Evolutionary conservation across 768 basidiomycete species (phyloP), one percentile per base, ranked within the genome.

Genomic region (Lactarius pseudohatsudake): DNA sequence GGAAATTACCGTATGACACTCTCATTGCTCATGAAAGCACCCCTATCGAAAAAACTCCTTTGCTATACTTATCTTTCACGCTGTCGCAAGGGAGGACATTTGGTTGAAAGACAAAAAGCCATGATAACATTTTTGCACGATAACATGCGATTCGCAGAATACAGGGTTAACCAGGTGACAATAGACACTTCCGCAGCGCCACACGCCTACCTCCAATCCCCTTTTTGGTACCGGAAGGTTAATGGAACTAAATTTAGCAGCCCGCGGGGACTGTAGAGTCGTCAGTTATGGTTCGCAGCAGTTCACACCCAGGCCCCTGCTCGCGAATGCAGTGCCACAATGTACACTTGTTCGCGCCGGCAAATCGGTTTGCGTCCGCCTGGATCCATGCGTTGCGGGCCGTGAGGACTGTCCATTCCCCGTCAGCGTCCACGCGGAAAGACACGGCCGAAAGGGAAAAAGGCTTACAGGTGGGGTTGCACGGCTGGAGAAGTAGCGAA

Each of bases 331-430:
- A n/a, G 20, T 73, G 79, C 75, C 77, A 81, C 38, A 85, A 67
- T 8, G 73, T 72, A 68, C 84, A 84, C 58, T 72, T 80, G 72
- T 84, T 81, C 16, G 75, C 77, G 45, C 84, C 83, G 4, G 62
- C 71, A 72, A 77, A 84, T 7, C 81, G 76, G 72, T 83, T 82
- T 50, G 70, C 71, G 70, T 85, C 84, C 9, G 84, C 83, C 69
- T 84, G 81, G 59, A 84, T 78, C 80, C 80, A 81, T 2, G 82
- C 82, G 70, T 83, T 78, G 40, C 83, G 82, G 4, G 81, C 83
- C 41, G 77, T 66, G 34, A 79, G 70, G 70, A 84, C 82, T 81
- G 59, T 15, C 53, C 28, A 40, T 16, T 57, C 15, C 22, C 45
- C 38, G n/a, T 32, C 59, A 10, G 59, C 32, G 50, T 34, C 45